A percentile compares a stretch with the other conserved stretches of the same genome.
Conservation (phyloP, 345 rosid genomes). For the Syzygium grande region DNA sequence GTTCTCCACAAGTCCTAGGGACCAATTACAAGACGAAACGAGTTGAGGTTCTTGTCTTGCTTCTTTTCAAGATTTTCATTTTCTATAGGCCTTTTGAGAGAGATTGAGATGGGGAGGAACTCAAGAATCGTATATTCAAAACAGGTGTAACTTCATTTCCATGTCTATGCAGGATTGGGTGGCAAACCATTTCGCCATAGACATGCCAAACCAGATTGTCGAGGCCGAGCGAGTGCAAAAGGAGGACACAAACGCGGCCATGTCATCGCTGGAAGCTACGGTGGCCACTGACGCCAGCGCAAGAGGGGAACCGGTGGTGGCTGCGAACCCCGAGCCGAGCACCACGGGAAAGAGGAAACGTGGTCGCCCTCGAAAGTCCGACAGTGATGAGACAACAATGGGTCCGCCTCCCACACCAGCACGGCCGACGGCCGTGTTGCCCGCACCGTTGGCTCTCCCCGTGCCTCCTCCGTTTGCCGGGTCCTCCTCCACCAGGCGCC, state of each 20-base stretch:
- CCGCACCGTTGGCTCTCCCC: background rate
- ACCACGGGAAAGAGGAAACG: background rate
- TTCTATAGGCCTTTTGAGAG: background rate
- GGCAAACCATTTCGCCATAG: background rate
- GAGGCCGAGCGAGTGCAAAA: background rate
- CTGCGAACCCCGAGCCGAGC: background rate
- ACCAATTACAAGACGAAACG: background rate
- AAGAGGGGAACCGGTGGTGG: background rate
- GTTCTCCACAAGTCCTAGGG: background rate
- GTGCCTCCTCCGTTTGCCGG: background rate
- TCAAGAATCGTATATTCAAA: background rate
- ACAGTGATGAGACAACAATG: background rate
- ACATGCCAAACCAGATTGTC: background rate
- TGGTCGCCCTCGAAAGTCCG: background rate
- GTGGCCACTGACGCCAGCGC: background rate
- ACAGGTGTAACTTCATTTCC: background rate
- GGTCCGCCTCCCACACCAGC: background rate
- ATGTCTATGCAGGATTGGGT: background rate
- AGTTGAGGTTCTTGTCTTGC: background rate
- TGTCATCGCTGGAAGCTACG: background rate
- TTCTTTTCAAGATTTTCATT: background rate
- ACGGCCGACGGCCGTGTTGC: accelerated
- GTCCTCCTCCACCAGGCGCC: background rate
- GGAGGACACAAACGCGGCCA: background rate
- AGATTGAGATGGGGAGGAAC: background rate